phyloP scores from a whole-genome alignment of 805 yeast genomes.

The Diddensiella caesifluorescens region DNA sequence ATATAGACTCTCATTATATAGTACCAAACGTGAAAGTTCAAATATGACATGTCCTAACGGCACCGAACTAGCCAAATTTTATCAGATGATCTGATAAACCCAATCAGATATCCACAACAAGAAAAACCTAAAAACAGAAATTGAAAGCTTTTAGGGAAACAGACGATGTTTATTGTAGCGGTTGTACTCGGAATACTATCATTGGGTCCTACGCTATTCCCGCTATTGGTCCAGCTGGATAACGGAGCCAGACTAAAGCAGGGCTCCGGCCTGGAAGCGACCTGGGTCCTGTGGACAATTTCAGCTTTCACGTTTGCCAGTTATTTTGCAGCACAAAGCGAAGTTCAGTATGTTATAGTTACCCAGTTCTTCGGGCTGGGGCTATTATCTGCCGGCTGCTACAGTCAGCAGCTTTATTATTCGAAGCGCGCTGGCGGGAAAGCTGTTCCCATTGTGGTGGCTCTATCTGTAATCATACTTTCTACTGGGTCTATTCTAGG shows the following conservation, averaged over 20 bases:
- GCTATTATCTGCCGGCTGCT: constrained; percentile 10
- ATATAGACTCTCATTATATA: no score
- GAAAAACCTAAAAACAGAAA: no score
- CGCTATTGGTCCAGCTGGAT: constrained; percentile 17
- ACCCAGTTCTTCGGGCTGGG: constrained; percentile 7
- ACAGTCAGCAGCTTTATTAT: constrained; percentile 9
- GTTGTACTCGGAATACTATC: constrained; percentile 10
- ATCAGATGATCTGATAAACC: constrained; percentile 4
- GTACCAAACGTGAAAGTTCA: no score
- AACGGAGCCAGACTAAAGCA: constrained; percentile 1
- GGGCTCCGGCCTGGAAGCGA: background rate
- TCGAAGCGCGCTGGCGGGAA: background rate
- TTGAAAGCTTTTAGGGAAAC: background rate
- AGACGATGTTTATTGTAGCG: constrained; percentile 3
- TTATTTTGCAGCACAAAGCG: constrained; percentile 10
- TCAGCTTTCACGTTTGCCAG: constrained; percentile 6
- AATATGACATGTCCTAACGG: no score
- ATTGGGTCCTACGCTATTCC: constrained; percentile 13
- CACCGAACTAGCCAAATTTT: no score
- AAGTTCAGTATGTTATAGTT: constrained; percentile 8
- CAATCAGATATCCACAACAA: no score
- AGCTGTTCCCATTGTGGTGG: no score
- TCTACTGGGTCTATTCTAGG: no score
- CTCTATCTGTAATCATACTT: no score
- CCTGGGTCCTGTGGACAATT: constrained; percentile 15